phyloP scores from a whole-genome alignment of 2,329 filamentous ascomycete species.

The Amylocarpus encephaloides region DNA sequence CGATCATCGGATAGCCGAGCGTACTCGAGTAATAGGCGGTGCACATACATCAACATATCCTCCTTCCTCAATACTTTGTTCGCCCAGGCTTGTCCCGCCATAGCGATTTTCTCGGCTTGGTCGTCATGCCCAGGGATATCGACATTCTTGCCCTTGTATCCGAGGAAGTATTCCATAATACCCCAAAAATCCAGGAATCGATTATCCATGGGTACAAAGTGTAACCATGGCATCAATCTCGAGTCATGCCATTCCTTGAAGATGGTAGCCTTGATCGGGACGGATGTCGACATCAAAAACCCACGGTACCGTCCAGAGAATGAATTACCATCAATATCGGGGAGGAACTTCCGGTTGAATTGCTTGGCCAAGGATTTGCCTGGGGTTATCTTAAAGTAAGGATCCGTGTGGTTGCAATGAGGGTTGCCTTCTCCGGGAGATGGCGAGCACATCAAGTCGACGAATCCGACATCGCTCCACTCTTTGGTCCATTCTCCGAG shows the following conservation, averaged over 20 bases:
- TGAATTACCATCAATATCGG: slow-evolving; percentile 71
- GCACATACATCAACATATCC: slow-evolving; percentile 57
- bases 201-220: slow-evolving; percentile 78
- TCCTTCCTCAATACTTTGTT: slow-evolving; percentile 63
- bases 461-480: slow-evolving; percentile 33
- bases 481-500: slow-evolving; percentile 31
- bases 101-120: slow-evolving; percentile 59
- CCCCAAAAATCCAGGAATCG: slow-evolving; percentile 66
- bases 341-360: slow-evolving; percentile 61
- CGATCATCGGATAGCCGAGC: slow-evolving; percentile 33
- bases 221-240: slow-evolving; percentile 68
- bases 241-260: slow-evolving; percentile 79
- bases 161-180: slow-evolving; percentile 70
- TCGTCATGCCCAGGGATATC: slow-evolving; percentile 36
- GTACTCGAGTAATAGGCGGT: slow-evolving; percentile 62
- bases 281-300: slow-evolving; percentile 61
- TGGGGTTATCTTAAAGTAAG: slow-evolving; percentile 38
- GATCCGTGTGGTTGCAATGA: slow-evolving; percentile 38
- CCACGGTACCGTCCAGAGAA: slow-evolving; percentile 64
- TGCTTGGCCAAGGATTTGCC: slow-evolving; percentile 49
- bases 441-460: slow-evolving; percentile 42
- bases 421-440: slow-evolving; percentile 31
- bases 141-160: slow-evolving; percentile 43
- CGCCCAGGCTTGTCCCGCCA: slow-evolving; percentile 64
- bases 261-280: slow-evolving; percentile 73